phyloP scores from a whole-genome alignment of 1,139 yeast species.

The Saccharomyces hybrid region DNA sequence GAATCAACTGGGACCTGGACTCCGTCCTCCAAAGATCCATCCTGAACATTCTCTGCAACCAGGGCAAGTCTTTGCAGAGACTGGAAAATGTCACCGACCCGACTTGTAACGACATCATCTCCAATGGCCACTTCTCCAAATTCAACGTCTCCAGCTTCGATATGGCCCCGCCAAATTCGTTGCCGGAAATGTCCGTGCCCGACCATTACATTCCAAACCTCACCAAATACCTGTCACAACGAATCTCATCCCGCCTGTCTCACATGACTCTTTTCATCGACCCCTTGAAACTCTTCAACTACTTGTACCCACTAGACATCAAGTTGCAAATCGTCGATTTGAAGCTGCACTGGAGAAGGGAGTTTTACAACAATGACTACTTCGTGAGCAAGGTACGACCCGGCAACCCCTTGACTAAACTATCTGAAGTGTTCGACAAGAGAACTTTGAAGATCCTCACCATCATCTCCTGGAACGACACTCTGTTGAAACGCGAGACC shows the following conservation, averaged over 20 bases:
- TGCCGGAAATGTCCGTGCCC: constrained; percentile 32
- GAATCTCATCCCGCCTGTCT: constrained; percentile 28
- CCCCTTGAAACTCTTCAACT: constrained; percentile 33
- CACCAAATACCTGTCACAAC: constrained; percentile 21
- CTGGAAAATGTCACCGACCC: constrained; percentile 37
- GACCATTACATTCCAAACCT: constrained; percentile 29
- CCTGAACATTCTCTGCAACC: constrained; percentile 24
- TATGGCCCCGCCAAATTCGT: constrained; percentile 36
- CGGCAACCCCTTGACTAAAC: constrained; percentile 13
- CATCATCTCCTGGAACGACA: constrained; percentile 38
- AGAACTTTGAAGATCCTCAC: constrained; percentile 33
- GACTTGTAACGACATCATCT: constrained; percentile 32
- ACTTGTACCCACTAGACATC: constrained; percentile 24
- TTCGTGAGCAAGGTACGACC: constrained; percentile 16
- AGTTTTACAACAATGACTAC: constrained; percentile 31
- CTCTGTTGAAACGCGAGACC: constrained; percentile 26
- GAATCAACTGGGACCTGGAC: constrained; percentile 38
- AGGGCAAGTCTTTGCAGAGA: constrained; percentile 29
- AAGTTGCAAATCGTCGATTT: constrained; percentile 33
- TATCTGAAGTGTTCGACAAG: constrained; percentile 34
- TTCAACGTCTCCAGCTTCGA: constrained; percentile 33
- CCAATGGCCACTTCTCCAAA: constrained; percentile 23
- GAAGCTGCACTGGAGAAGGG: constrained; percentile 36
- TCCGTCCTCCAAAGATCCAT: constrained; percentile 28
- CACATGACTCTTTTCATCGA: constrained; percentile 35